Evolutionary conservation across 345 rosid genomes (phyloP), one percentile per base, ranked within the genome.

Genomic region (Gossypium raimondii): DNA sequence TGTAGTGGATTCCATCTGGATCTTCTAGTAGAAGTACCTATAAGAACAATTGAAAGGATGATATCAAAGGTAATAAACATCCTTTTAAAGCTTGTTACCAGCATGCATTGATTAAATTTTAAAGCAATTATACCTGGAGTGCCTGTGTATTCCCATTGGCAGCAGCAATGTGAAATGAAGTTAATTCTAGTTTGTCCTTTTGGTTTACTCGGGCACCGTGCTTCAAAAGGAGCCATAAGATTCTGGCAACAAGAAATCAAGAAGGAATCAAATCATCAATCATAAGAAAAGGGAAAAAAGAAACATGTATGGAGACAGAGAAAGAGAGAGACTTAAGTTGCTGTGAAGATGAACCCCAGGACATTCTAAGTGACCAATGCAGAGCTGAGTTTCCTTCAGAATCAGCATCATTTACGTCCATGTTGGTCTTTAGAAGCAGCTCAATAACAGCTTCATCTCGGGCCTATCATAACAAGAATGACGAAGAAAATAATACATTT

Each of bases 151-250:
- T 93, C n/a, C 98, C 98, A 81, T 78, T 84, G 65, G 87, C 90
- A 75, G 94, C 97, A 75, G 98, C 98, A 66, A 82, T 76, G 71
- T 93, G 98, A 72, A 84, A 82, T 65, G 91, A 87, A 59, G 90
- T 89, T 64, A 82, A 77, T 60, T 92, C 98, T 88, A 89, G 67
- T 82, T 85, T 91, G 71, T 93, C 87, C 76, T 73, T 86, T 76
- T 87, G 92, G 79, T 65, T 82, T 71, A 79, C 85, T 73, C 79
- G 77, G 7, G 94, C 92, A 44, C 94, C 97, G 62, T 78, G 86
- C 80, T 81, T 74, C 82, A 91, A 77, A 55, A 91, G 90, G 57
- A 89, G 84, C 76, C 72, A 60, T 82, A 91, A 79, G 74, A 87
- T 89, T 77, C 98, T 93, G 87, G 70, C 70, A 76, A 78, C 34